Evolutionary conservation across 1,284 basidiomycete species (phyloP), one percentile per base, ranked within the genome.

Genomic region (Hemileccinum hortonii): DNA sequence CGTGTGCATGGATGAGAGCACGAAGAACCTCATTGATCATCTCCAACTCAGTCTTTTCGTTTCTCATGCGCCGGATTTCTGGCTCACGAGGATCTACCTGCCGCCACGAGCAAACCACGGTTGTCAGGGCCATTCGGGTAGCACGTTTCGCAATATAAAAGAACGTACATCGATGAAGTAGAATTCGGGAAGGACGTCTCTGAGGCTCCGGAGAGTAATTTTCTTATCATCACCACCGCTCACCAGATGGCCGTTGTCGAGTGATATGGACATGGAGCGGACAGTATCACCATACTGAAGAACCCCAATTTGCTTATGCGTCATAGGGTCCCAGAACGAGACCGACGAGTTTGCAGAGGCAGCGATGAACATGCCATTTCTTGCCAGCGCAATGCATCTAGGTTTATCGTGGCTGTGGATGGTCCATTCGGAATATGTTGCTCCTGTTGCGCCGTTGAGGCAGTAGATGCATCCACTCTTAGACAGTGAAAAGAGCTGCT

Each of bases 401-500:
- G 47, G 39, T 19, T 18, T n/a, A 4, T 41, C 15, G 6, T 18
- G 9, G 18, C 15, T 18, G 14, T 49, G 47, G 6, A 49, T 43
- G 6, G 33, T 4, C 47, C 47, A 42, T 29, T 29, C 10, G 2
- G 44, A 37, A 15, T 18, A 12, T 8, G 35, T 46, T 15, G 35
- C 12, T n/a, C 40, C 33, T 9, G 39, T 29, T 16, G 32, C 14
- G 22, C 18, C 4, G n/a, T 51, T 32, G 14, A 49, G 22, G 32
- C 47, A 42, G 6, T 42, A 14, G n/a, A 49, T 49, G 22, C 9
- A 10, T 1, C 47, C 40, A 16, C 29, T 16, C 4, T 16, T 29
- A 19, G 39, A 49, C 12, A 49, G 24, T 16, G n/a, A 32, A 16
- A 51, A 51, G 33, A 51, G 37, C 22, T 41, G 44, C 44, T 29